Conservation (phyloP, 2,329 filamentous ascomycete genomes). For the Sclerotinia minor region DNA sequence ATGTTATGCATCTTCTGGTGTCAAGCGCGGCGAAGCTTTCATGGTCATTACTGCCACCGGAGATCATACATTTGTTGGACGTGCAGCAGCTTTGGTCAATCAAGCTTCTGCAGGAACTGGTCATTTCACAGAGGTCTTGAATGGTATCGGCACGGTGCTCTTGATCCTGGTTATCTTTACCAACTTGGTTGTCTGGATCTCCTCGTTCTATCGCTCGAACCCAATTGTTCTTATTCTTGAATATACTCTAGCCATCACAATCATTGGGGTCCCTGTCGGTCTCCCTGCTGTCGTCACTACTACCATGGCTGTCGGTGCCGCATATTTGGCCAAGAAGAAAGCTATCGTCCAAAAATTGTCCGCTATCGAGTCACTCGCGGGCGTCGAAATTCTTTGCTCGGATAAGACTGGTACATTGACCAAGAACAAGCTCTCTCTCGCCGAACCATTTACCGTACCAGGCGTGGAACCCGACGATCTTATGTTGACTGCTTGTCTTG, state of each 20-base stretch:
- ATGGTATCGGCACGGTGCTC: slow-evolving; percentile 80
- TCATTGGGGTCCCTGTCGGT: slow-evolving; percentile 90
- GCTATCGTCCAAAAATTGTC: slow-evolving; percentile 92
- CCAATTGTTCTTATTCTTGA: slow-evolving; percentile 74
- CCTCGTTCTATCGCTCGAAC: slow-evolving; percentile 86
- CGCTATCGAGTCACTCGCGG: slow-evolving; percentile 87
- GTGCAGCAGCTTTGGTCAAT: slow-evolving; percentile 81
- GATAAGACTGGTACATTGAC: slow-evolving; percentile 93
- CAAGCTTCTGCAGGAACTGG: slow-evolving; percentile 71
- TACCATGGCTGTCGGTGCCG: slow-evolving; percentile 91
- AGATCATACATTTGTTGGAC: slow-evolving; percentile 88
- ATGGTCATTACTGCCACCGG: slow-evolving; percentile 80
- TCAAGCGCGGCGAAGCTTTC: slow-evolving; percentile 88
- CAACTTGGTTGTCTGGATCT: slow-evolving; percentile 79
- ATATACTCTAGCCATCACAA: slow-evolving; percentile 85
- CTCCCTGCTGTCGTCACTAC: slow-evolving; percentile 91
- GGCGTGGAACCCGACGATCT: slow-evolving; percentile 85
- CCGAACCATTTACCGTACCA: slow-evolving; percentile 79
- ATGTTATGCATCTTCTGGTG: slow-evolving; percentile 81
- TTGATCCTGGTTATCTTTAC: slow-evolving; percentile 79
- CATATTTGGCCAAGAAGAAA: slow-evolving; percentile 88
- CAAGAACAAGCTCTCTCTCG: slow-evolving; percentile 88
- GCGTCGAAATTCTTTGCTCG: slow-evolving; percentile 91
- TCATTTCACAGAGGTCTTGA: slow-evolving; percentile 89
- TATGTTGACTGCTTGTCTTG: slow-evolving; percentile 88